Evolutionary conservation across 208 protist species (phyloP).

Genomic region (Acanthamoeba polyphaga): DNA sequence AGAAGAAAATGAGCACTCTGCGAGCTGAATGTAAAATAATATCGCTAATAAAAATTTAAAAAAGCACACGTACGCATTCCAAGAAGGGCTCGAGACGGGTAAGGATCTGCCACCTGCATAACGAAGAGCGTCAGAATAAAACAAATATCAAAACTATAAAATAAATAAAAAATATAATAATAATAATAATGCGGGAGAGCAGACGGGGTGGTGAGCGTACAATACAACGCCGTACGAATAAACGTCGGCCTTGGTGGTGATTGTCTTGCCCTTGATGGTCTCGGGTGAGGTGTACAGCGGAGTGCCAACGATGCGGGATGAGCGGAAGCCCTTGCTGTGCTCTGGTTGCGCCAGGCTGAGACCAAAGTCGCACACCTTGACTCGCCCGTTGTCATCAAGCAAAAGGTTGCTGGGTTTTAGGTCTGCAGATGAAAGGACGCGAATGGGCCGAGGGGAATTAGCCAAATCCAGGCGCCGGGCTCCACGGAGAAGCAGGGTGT

Average conservation of each 20-base stretch:
- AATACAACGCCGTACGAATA: constrained; percentile 69
- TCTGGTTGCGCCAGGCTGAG: constrained; percentile 56
- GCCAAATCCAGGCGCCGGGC: too few relatives aligned
- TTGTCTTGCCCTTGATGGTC: constrained; percentile 68
- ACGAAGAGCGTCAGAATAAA: not conserved
- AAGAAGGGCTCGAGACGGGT: constrained; percentile 51
- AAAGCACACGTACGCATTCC: constrained; percentile 15
- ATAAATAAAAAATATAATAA: not conserved
- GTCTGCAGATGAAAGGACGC: not conserved
- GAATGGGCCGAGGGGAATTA: not conserved
- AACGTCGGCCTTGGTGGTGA: constrained; percentile 66
- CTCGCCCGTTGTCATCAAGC: constrained; percentile 54
- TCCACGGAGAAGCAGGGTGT: not conserved
- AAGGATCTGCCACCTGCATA: constrained; percentile 47
- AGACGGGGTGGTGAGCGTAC: not conserved
- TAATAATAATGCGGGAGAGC: not conserved
- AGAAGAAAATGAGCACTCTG: not conserved
- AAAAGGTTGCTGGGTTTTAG: constrained; percentile 64
- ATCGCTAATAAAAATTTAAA: not conserved
- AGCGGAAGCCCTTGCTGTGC: constrained; percentile 62
- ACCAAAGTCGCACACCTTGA: constrained; percentile 67
- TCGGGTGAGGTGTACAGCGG: constrained; percentile 65
- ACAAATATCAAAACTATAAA: not conserved
- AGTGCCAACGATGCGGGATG: constrained; percentile 64
- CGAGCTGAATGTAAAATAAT: not conserved